Base-by-base conservation (phyloP, 2,329 filamentous ascomycete species). In the Helicocarpus griseus region DNA sequence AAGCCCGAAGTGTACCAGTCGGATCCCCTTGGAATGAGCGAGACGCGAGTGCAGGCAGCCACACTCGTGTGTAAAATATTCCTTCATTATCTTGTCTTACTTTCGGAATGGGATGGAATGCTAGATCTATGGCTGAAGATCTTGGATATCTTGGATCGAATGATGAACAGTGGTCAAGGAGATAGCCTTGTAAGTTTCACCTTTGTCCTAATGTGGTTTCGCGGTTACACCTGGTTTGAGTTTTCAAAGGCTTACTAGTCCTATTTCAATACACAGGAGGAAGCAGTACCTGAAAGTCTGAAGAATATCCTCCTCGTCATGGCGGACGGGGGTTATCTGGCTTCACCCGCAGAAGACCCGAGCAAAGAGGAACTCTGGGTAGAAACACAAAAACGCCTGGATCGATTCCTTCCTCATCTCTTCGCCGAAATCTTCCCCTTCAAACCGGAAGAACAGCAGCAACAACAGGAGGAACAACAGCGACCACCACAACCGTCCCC, bases 231-330 rank as follows among this genome's bases (percentile, higher is more conserved):
- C 17, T 22, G 2, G 8, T 29, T 46, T 54, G 13, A 14, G 39
- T 21, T 24, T 24, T 26, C 6, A 41, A 33, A 44, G 44, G 48
- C 29, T 55, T 36, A 35, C 31, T 13, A 6, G 22, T 6, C 9
- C 24, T 9, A n/a, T 24, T 35, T 35, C 19, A 51, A 49, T 22
- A 46, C 44, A 55, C 60, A 95, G 83, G 89, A 95, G 70, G 93
- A 98, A 73, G 91, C 93, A 11, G 89, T 97, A 2, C 87, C 88
- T 0, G 93, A 98, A 69, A 93, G 89, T 58, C 74, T 98, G 53
- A 98, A 98, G 72, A 98, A 98, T 58, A 89, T 97, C 49, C 75
- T 97, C 22, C 77, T 98, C 8, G 93, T 98, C 61, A 95, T 98
- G 89, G 83, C 87, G 5, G 93, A 85, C 65, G 90, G 86, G 48